These are phyloP conservation scores for Curvularia hawaiiensis DNA, from an alignment of 2,329 filamentous ascomycete genomes.

Conservation along the genomic window DNA sequence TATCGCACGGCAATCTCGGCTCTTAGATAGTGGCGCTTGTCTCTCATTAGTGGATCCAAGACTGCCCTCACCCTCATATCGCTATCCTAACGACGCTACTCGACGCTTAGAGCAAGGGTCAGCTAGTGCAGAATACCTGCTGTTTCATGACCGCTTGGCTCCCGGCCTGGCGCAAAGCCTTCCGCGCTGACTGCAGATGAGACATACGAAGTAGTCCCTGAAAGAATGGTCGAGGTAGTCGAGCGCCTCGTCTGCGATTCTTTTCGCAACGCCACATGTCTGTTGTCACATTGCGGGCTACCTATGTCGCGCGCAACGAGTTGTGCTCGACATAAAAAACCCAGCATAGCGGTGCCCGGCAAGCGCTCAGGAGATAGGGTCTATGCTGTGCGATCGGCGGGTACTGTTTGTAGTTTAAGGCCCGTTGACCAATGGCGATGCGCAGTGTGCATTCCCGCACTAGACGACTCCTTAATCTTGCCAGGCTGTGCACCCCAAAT, in stretches of 20 bases:
- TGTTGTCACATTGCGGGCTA: not conserved
- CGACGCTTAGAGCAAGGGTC: slow-evolving; percentile 4
- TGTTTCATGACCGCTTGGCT: slow-evolving; percentile 18
- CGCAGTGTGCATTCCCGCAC: slow-evolving; percentile 18
- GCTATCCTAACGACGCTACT: slow-evolving; percentile 8
- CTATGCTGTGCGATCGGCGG: slow-evolving; percentile 24
- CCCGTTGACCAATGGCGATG: slow-evolving; percentile 16
- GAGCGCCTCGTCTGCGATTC: slow-evolving; percentile 10
- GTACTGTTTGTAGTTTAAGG: slow-evolving; percentile 22
- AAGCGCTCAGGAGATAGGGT: slow-evolving; percentile 3
- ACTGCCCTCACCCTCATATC: slow-evolving; percentile 4
- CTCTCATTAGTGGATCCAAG: slow-evolving; percentile 6
- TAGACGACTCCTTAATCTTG: slow-evolving; percentile 29
- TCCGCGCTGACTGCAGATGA: slow-evolving; percentile 13
- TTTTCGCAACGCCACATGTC: slow-evolving; percentile 5
- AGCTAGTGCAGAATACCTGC: slow-evolving; percentile 12
- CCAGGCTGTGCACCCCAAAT: slow-evolving; percentile 30
- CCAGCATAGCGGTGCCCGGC: slow-evolving; percentile 1
- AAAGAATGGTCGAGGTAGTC: slow-evolving; percentile 14
- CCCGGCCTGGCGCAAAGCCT: slow-evolving; percentile 16
- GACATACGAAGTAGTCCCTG: not conserved
- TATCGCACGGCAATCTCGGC: slow-evolving; percentile 13
- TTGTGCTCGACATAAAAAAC: not conserved
- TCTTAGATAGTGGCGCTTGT: slow-evolving; percentile 8
- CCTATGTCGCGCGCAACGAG: not conserved